These are phyloP conservation scores for Nicotiana sylvestris DNA, from an alignment of 257 asterid species.

Conservation along the genomic window DNA sequence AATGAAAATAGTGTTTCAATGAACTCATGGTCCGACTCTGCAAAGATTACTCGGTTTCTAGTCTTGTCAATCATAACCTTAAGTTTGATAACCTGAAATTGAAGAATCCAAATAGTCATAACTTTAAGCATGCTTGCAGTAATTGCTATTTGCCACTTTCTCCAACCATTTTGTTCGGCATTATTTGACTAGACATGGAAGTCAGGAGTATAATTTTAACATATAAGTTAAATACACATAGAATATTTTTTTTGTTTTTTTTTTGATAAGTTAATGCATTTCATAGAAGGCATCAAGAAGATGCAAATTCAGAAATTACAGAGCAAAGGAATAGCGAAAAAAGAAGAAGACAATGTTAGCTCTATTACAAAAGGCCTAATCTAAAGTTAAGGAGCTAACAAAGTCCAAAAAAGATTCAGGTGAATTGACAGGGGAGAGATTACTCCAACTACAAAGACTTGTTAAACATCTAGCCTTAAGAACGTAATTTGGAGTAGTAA, in stretches of 20 bases:
- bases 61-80: constrained; percentile 2
- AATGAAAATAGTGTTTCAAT: constrained; percentile 12
- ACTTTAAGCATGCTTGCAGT: not conserved
- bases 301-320: too few species aligned
- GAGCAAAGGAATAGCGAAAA: too few species aligned
- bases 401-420: too few species aligned
- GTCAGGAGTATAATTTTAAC: not conserved
- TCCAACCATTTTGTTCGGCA: not conserved
- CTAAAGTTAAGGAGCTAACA: too few species aligned
- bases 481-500: too few species aligned
- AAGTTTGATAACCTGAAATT: constrained; percentile 11
- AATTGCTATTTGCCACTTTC: not conserved
- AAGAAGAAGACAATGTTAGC: too few species aligned
- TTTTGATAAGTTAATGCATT: too few species aligned
- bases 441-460: too few species aligned
- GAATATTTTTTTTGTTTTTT: not conserved
- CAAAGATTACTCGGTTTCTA: not conserved
- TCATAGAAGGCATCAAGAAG: too few species aligned
- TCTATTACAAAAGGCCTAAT: too few species aligned
- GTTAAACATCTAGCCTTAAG: too few species aligned
- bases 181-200: not conserved
- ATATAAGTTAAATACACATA: not conserved
- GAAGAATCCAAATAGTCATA: not conserved
- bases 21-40: constrained; percentile 14
- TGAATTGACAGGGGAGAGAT: too few species aligned